Conservation (phyloP, 23 red algal genomes). For the Gracilaria gracilis region DNA sequence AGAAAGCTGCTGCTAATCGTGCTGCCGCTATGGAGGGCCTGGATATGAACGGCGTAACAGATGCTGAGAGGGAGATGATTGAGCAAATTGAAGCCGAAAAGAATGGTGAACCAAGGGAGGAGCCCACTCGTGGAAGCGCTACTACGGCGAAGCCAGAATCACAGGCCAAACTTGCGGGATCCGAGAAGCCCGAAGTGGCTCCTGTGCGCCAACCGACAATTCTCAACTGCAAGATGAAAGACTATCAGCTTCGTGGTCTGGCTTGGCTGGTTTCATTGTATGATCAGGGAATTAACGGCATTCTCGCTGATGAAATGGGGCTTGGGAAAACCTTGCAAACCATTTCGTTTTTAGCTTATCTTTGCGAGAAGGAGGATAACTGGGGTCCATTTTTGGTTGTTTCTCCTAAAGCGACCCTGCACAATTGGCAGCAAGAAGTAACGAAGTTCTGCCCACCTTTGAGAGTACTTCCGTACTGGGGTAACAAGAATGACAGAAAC, state of each 20-base stretch:
- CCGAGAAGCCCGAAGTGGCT: conserved; percentile 72
- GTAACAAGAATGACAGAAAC: conserved; percentile 87
- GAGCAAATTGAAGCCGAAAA: conserved; percentile 56
- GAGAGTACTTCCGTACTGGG: conserved; percentile 92
- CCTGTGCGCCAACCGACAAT: conserved; percentile 85
- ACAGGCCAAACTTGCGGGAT: conserved; percentile 37
- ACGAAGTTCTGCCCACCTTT: conserved; percentile 90
- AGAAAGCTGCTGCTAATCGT: conserved; percentile 73
- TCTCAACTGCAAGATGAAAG: conserved; percentile 91
- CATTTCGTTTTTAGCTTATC: conserved; percentile 96
- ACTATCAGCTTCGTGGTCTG: conserved; percentile 95
- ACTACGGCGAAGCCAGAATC: conserved; percentile 12
- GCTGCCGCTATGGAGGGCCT: conserved; percentile 58
- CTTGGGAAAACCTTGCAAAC: conserved; percentile 99
- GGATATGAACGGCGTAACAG: conserved; percentile 70
- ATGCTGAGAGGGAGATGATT: conserved; percentile 51
- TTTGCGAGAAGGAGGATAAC: conserved; percentile 90
- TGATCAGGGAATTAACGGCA: conserved; percentile 99
- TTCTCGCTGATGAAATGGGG: conserved; percentile 99
- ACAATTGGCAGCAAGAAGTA: conserved; percentile 98
- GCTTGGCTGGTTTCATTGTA: conserved; percentile 95
- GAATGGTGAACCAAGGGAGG: neutral
- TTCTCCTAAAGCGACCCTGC: conserved; percentile 93
- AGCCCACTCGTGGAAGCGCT: neutral
- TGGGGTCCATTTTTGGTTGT: conserved; percentile 96